Percentiles rank a stretch among this genome's conserved stretches.
These are phyloP conservation scores for Pisolithus orientalis DNA, from an alignment of 768 basidiomycete species.

Conservation along the genomic window DNA sequence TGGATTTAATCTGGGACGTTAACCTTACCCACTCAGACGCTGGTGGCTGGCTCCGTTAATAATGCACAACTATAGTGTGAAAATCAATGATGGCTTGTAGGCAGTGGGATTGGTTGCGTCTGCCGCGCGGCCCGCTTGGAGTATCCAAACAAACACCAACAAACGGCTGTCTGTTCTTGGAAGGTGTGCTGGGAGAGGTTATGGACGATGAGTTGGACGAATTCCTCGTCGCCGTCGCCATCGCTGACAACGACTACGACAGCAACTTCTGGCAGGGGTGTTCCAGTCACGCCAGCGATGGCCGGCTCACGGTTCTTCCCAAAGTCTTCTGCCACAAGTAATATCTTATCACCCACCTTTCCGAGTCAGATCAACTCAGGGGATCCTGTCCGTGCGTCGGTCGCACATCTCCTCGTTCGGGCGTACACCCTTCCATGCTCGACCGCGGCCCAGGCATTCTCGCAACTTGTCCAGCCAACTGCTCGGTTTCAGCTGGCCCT, in stretches of 20 bases:
- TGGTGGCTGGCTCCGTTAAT: background rate
- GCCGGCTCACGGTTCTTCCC: conserved; percentile 28
- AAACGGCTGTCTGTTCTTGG: background rate
- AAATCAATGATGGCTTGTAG: background rate
- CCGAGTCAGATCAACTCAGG: conserved; percentile 28
- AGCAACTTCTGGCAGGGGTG: conserved; percentile 25
- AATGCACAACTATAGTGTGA: background rate
- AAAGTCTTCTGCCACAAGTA: conserved; percentile 28
- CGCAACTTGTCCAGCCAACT: conserved; percentile 67
- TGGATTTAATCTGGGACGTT: too few species aligned
- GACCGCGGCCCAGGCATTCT: conserved; percentile 68
- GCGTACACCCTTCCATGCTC: conserved; percentile 71
- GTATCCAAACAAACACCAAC: conserved; percentile 6
- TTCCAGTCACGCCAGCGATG: conserved; percentile 14
- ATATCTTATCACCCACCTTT: conserved; percentile 28
- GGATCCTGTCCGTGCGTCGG: conserved; percentile 51
- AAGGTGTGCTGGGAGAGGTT: conserved; percentile 5
- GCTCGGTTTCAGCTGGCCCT: conserved; percentile 80
- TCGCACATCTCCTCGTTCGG: conserved; percentile 58
- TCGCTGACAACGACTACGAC: conserved; percentile 4
- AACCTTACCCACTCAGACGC: too few species aligned
- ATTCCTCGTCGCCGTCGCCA: conserved; percentile 25
- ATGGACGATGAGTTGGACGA: conserved; percentile 27
- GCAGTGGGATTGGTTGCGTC: background rate
- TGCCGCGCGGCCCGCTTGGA: background rate